Conservation (phyloP, 202 grass and related monocot species). For the Elaeis oleifera region DNA sequence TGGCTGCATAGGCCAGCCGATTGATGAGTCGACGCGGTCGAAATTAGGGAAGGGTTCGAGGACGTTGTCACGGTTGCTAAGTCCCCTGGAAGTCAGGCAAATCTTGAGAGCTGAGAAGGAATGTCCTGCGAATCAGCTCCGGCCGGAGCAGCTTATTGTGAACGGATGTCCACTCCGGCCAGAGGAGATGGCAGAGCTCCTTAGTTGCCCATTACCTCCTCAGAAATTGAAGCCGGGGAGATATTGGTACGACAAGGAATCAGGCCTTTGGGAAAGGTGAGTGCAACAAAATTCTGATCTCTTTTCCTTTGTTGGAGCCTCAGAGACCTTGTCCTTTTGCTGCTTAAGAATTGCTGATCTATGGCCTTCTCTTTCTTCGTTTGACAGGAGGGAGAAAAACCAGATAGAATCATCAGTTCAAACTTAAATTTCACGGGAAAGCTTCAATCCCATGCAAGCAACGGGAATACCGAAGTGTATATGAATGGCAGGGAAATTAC, state of each 20-base stretch:
- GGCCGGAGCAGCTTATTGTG: slow-evolving; percentile 63
- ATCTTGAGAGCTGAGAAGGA: slow-evolving; percentile 91
- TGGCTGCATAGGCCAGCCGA: slow-evolving; percentile 67
- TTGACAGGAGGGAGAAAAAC: slow-evolving; percentile 70
- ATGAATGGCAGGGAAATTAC: slow-evolving; percentile 89
- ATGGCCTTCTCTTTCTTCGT: slow-evolving; percentile 9
- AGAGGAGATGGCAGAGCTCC: slow-evolving; percentile 64
- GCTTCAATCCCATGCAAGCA: slow-evolving; percentile 68
- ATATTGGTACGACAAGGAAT: slow-evolving; percentile 99
- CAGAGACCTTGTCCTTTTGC: too few species aligned
- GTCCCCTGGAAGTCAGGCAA: slow-evolving; percentile 77
- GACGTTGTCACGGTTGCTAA: slow-evolving; percentile 46
- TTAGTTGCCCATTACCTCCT: slow-evolving; percentile 71
- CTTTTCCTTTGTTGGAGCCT: not conserved
- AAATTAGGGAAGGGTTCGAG: slow-evolving; percentile 81
- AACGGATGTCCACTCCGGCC: slow-evolving; percentile 56
- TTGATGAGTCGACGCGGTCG: slow-evolving; percentile 61
- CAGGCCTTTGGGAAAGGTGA: slow-evolving; percentile 84
- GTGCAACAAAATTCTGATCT: not conserved
- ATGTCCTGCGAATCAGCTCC: slow-evolving; percentile 81
- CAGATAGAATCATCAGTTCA: slow-evolving; percentile 57
- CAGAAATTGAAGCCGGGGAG: slow-evolving; percentile 78
- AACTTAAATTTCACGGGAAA: slow-evolving; percentile 83
- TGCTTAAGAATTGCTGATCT: slow-evolving; percentile 8
- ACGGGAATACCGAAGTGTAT: slow-evolving; percentile 77